Evolutionary conservation across 345 rosid species (phyloP).

Genomic region (Eucalyptus pauciflora): DNA sequence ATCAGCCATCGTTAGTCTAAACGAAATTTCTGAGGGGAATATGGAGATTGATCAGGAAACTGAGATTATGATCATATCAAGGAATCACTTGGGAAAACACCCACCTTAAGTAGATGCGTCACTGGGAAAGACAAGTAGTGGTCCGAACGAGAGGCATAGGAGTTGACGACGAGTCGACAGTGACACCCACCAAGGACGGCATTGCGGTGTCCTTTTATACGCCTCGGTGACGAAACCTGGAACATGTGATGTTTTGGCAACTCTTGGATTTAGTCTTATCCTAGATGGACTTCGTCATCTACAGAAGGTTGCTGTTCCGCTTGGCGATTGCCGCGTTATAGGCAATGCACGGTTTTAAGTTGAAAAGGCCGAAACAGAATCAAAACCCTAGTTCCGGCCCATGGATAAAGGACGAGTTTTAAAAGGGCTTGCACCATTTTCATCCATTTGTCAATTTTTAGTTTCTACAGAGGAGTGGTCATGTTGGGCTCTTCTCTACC

Average conservation of each 20-base stretch:
- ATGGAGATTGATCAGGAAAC: neutral
- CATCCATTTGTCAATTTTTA: neutral
- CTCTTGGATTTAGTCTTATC: neutral
- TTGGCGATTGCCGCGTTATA: neutral
- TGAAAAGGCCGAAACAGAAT: neutral
- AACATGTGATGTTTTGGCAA: neutral
- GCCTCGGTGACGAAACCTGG: neutral
- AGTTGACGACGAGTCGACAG: neutral
- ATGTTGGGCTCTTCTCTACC: neutral
- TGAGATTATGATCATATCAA: neutral
- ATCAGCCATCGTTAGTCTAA: slow-evolving; percentile 48
- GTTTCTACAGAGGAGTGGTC: neutral
- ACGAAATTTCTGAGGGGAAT: neutral
- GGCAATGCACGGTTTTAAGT: neutral
- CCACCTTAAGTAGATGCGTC: neutral
- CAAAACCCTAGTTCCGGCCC: neutral
- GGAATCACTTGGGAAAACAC: neutral
- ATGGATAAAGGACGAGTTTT: neutral
- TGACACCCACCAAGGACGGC: neutral
- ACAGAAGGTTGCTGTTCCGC: neutral
- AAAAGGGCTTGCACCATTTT: neutral
- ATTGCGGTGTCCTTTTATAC: neutral
- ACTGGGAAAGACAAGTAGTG: neutral
- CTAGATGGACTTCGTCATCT: neutral
- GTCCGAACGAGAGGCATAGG: neutral